Conservation (phyloP, 2,329 filamentous ascomycete species). For the Fusarium palustre region DNA sequence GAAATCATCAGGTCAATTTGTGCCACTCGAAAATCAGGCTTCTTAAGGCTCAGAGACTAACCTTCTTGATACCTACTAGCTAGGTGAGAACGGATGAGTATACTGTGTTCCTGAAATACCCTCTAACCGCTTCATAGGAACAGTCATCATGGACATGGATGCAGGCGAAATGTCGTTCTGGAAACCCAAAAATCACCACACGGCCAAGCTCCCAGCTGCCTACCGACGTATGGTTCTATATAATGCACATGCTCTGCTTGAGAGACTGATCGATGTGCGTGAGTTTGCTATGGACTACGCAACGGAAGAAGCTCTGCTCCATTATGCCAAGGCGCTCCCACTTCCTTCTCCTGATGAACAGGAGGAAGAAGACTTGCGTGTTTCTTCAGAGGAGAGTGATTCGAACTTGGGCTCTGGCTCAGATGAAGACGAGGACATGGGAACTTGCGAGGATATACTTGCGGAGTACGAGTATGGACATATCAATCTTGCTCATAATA, state of each 20-base stretch:
- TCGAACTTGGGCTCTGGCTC: too few species aligned
- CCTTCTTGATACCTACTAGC: too few species aligned
- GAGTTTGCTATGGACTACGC: neutral
- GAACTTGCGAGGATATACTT: neutral
- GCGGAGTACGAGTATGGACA: neutral
- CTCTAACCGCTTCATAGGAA: neutral
- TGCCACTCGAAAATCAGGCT: too few species aligned
- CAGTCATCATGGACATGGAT: neutral
- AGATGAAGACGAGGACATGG: neutral
- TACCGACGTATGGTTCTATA: neutral
- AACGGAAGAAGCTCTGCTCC: neutral
- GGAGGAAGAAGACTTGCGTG: neutral
- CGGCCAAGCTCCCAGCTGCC: constrained; percentile 4
- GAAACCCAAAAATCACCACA: neutral
- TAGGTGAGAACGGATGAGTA: neutral
- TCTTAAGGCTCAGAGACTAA: too few species aligned
- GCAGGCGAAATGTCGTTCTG: neutral
- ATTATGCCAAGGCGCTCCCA: neutral
- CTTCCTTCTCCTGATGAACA: neutral
- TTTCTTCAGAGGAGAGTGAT: neutral
- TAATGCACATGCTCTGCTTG: neutral
- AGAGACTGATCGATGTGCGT: neutral
- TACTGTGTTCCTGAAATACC: neutral
- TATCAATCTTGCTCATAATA: neutral
- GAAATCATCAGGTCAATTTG: too few species aligned